These are phyloP conservation scores for Arachis monticola DNA, from an alignment of 331 rosid species.

Conservation along the genomic window DNA sequence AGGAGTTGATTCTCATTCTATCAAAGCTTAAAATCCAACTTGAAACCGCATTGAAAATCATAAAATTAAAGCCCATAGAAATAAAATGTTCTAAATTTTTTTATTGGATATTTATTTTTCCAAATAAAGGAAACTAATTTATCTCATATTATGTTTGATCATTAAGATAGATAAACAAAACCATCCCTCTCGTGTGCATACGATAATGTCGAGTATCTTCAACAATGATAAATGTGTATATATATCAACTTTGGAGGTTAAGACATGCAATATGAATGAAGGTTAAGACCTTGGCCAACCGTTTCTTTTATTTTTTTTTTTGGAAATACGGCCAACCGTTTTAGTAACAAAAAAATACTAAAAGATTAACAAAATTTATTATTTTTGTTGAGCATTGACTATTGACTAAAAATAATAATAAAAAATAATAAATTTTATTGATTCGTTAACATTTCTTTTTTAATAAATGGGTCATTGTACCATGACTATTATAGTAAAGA, in stretches of 20 bases:
- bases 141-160: neutral
- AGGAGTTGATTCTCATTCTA: neutral
- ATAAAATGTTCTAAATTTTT: neutral
- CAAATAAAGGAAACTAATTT: neutral
- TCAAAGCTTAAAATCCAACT: neutral
- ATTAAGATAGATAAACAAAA: neutral
- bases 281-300: neutral
- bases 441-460: too few relatives aligned
- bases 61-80: constrained; percentile 17
- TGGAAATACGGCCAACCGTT: too few relatives aligned
- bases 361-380: too few relatives aligned
- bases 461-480: too few relatives aligned
- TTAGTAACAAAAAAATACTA: too few relatives aligned
- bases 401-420: too few relatives aligned
- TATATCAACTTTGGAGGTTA: neutral
- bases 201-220: too few relatives aligned
- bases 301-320: too few relatives aligned
- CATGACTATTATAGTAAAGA: too few relatives aligned
- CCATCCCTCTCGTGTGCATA: neutral
- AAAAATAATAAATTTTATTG: too few relatives aligned
- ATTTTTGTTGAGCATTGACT: too few relatives aligned
- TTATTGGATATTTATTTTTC: neutral
- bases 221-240: too few relatives aligned
- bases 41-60: neutral
- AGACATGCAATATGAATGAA: constrained; percentile 24